These are phyloP conservation scores for Plasmodium adleri DNA, from an alignment of 169 alveolate species.

Conservation along the genomic window DNA sequence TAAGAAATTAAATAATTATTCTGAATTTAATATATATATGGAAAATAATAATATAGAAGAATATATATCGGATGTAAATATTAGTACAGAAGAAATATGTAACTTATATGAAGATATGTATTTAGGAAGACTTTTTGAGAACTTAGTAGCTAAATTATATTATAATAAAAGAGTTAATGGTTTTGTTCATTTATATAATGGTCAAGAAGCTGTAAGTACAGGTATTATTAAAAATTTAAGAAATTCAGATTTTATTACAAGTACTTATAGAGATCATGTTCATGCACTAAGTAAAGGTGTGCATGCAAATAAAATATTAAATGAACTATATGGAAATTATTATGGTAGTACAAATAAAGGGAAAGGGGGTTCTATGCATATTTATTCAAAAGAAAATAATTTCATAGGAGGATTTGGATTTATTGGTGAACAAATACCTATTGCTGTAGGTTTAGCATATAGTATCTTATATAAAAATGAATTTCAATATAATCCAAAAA, in stretches of 20 bases:
- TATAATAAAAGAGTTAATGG: slow-evolving; percentile 90
- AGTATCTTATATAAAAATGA: slow-evolving; percentile 77
- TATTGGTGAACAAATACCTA: slow-evolving; percentile 90
- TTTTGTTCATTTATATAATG: slow-evolving; percentile 90
- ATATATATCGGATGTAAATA: slow-evolving; percentile 42
- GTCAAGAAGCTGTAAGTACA: slow-evolving; percentile 90
- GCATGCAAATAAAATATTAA: slow-evolving; percentile 87
- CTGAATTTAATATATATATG: slow-evolving; percentile 20
- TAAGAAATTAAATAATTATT: slow-evolving; percentile 5
- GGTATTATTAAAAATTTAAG: slow-evolving; percentile 90
- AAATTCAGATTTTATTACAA: slow-evolving; percentile 87
- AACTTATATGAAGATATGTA: slow-evolving; percentile 88
- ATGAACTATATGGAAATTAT: slow-evolving; percentile 90
- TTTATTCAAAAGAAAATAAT: slow-evolving; percentile 84
- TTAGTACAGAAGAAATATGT: slow-evolving; percentile 82
- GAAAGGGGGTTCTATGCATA: slow-evolving; percentile 95
- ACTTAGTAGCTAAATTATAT: slow-evolving; percentile 89
- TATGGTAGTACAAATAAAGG: slow-evolving; percentile 90
- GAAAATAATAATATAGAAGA: slow-evolving; percentile 43
- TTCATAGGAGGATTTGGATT: slow-evolving; percentile 93
- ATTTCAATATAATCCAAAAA: slow-evolving; percentile 10
- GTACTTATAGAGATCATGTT: slow-evolving; percentile 93
- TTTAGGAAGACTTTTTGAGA: slow-evolving; percentile 88
- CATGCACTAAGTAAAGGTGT: slow-evolving; percentile 90
- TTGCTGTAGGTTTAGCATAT: slow-evolving; percentile 83